Evolutionary conservation across 2,329 filamentous ascomycete species (phyloP), one percentile per base, ranked within the genome.

Genomic region (Lasiodiplodia hormozganensis): DNA sequence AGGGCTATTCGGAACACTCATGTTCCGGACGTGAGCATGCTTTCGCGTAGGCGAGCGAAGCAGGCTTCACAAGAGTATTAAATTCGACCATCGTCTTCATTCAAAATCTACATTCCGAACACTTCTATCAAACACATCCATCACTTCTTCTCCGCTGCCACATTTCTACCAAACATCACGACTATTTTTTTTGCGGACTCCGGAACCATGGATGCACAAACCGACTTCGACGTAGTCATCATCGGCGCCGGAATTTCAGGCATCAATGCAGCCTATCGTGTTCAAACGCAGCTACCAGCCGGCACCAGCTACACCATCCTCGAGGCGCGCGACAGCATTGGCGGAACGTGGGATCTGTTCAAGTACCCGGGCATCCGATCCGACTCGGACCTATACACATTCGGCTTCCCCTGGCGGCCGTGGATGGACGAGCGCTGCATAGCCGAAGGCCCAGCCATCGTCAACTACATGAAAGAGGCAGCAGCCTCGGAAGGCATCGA

Each of bases 271-370:
- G 91, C 87, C 14, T 93, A 94, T 74, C 87, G 89, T 21, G 72
- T 93, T 1, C 88, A 92, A 72, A 82, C 83, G 1, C 78, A 85
- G 36, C 79, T 89, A 1, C 88, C 90, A 0, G 38, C 14, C 12
- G 75, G 82, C 54, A 79, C 84, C 49, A 85, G 78, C 2, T 94
- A 91, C 75, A 84, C 86, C 18, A 87, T 95, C 34, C 84, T 94
- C n/a, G 92, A 95, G 77, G 85, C 84, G 1, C 88, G 92, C 36
- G 82, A 85, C 60, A 80, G 83, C 31, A 82, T 94, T 5, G 92
- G 92, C 1, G 92, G 92, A 1, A 95, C 92, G 0, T 94, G 92
- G 92, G 89, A 91, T 73, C 80, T 94, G 2, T 95, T 93, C 81
- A 87, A 85, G 51, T 94, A 93, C 73, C 91, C 91, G 0, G 90